Evolutionary conservation across 495 filamentous ascomycete species (phyloP).

Genomic region (Penicillium cataractarum): DNA sequence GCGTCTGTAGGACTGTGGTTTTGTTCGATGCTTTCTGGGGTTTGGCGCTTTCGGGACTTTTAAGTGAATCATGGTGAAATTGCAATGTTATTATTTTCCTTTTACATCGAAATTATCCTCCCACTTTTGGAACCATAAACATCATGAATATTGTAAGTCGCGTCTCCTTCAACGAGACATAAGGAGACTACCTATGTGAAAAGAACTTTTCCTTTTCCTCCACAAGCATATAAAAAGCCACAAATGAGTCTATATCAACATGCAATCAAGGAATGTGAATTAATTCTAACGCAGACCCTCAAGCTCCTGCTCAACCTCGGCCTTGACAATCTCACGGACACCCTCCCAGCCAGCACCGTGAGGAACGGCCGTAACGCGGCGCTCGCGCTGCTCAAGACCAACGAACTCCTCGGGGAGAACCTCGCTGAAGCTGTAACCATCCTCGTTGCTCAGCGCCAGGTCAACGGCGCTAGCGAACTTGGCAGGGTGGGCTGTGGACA

Average conservation of each 20-base stretch:
- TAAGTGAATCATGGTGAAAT: not conserved
- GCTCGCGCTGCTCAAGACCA: conserved; percentile 67
- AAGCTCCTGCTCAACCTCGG: conserved; percentile 43
- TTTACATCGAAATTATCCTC: not conserved
- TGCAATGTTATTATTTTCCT: not conserved
- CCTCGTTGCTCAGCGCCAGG: conserved; percentile 66
- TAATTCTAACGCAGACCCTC: conserved; percentile 22
- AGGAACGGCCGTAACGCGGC: conserved; percentile 35
- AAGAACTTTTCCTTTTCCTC: not conserved
- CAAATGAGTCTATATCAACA: conserved; percentile 1
- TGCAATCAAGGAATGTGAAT: not conserved
- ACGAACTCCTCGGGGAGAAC: conserved; percentile 80
- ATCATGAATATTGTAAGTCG: not conserved
- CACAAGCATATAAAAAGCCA: not conserved
- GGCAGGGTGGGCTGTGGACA: conserved; percentile 91
- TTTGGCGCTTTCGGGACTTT: no score
- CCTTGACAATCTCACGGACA: conserved; percentile 46
- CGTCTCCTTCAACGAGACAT: not conserved
- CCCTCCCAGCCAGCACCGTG: conserved; percentile 37
- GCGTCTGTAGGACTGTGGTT: not conserved
- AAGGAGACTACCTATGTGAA: not conserved
- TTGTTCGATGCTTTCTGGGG: no score
- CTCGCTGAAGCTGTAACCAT: conserved; percentile 69
- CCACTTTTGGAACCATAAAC: not conserved
- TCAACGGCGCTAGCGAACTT: conserved; percentile 86